Evolutionary conservation across 2,329 filamentous ascomycete genomes (phyloP).

Genomic region (Monosporascus sp.): DNA sequence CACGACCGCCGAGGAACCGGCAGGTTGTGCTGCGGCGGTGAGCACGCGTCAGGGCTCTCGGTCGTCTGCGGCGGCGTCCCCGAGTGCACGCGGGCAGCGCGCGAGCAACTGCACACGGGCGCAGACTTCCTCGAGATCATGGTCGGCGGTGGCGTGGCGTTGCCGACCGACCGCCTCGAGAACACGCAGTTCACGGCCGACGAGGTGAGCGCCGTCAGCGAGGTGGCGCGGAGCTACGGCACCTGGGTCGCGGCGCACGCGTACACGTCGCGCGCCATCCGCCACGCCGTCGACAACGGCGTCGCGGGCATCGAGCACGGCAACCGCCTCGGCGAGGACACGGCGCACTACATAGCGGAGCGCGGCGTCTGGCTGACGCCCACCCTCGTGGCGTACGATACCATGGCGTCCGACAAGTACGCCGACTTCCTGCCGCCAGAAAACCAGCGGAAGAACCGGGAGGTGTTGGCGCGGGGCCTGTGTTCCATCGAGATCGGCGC

Average conservation of each 20-base stretch:
- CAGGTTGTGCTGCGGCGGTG: slow-evolving; percentile 39
- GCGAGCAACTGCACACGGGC: slow-evolving; percentile 50
- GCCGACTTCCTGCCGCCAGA: slow-evolving; percentile 32
- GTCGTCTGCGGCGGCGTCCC: slow-evolving; percentile 48
- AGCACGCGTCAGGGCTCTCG: slow-evolving; percentile 29
- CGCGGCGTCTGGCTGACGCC: slow-evolving; percentile 41
- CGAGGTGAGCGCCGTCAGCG: slow-evolving; percentile 50
- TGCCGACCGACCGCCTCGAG: slow-evolving; percentile 45
- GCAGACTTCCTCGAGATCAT: slow-evolving; percentile 61
- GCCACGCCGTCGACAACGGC: slow-evolving; percentile 49
- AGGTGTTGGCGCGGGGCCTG: slow-evolving; percentile 1
- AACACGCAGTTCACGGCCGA: slow-evolving; percentile 50
- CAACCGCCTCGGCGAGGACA: slow-evolving; percentile 28
- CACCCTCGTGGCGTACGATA: slow-evolving; percentile 42
- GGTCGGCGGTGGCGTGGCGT: slow-evolving; percentile 51
- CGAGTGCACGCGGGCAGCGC: slow-evolving; percentile 44
- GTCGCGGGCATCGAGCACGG: slow-evolving; percentile 41
- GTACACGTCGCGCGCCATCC: slow-evolving; percentile 49
- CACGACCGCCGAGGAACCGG: slow-evolving; percentile 31
- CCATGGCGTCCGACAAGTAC: slow-evolving; percentile 36
- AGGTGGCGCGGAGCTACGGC: slow-evolving; percentile 40
- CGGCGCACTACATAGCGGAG: slow-evolving; percentile 39
- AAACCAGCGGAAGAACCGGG: slow-evolving; percentile 10
- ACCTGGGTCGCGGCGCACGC: slow-evolving; percentile 54
- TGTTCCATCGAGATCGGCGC: slow-evolving; percentile 22